Percentiles rank a stretch among this genome's conserved stretches.
phyloP scores from a whole-genome alignment of 2,329 filamentous ascomycete genomes.

The Thermothelomyces thermophilus region DNA sequence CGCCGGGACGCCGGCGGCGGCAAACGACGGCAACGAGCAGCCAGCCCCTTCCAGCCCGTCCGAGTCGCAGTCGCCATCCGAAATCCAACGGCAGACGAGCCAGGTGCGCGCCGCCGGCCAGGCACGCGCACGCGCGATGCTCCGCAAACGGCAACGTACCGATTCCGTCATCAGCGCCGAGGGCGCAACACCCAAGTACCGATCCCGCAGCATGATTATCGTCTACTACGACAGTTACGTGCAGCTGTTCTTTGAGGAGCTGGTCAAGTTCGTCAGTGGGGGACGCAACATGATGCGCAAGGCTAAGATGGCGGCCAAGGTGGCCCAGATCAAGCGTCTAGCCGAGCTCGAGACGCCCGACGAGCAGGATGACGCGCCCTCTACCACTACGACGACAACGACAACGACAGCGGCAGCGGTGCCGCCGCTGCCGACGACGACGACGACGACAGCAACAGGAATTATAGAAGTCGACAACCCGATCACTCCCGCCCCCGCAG shows the following conservation, averaged over 20 bases:
- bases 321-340: slow-evolving; percentile 57
- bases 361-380: slow-evolving; percentile 23
- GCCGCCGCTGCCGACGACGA: background rate
- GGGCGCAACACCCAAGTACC: slow-evolving; percentile 48
- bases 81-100: slow-evolving; percentile 35
- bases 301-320: slow-evolving; percentile 74
- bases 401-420: background rate
- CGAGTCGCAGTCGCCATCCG: slow-evolving; percentile 32
- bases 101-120: slow-evolving; percentile 42
- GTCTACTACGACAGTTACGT: slow-evolving; percentile 91
- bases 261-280: slow-evolving; percentile 75
- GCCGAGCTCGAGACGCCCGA: slow-evolving; percentile 51
- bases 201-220: slow-evolving; percentile 68
- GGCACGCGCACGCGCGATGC: slow-evolving; percentile 40
- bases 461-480: background rate
- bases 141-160: slow-evolving; percentile 45
- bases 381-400: slow-evolving; percentile 9
- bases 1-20: slow-evolving; percentile 15
- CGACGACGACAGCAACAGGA: background rate
- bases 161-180: slow-evolving; percentile 48
- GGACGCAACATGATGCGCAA: slow-evolving; percentile 81
- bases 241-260: slow-evolving; percentile 72
- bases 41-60: slow-evolving; percentile 30
- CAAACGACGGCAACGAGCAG: slow-evolving; percentile 17
- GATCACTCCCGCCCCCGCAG: slow-evolving; percentile 7